Percentiles rank a stretch among this genome's conserved stretches.
phyloP scores from a whole-genome alignment of 192 early-diverging fungal genomes.

The Backusella circina region DNA sequence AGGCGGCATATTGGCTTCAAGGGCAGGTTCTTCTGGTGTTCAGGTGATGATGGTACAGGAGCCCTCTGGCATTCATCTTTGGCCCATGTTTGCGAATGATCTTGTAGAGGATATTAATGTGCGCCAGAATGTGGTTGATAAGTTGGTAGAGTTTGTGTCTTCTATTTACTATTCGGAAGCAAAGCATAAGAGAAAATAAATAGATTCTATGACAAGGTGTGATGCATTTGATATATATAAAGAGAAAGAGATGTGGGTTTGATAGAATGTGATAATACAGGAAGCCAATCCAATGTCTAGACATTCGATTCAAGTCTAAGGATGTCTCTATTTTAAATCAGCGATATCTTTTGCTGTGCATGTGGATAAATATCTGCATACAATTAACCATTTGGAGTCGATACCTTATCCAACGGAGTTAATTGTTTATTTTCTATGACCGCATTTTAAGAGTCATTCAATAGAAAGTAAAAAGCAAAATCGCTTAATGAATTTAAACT shows the following conservation, averaged over 20 bases:
- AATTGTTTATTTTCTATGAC: too few species aligned
- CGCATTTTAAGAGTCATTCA: background rate
- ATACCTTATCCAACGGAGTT: background rate
- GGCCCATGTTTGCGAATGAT: background rate
- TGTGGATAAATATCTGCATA: background rate
- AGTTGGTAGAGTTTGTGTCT: slow-evolving; percentile 7
- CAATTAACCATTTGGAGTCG: background rate
- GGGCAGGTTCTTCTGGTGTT: slow-evolving; percentile 2
- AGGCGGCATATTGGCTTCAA: slow-evolving; percentile 8
- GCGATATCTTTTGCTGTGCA: background rate
- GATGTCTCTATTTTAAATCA: background rate
- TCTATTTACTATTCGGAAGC: background rate
- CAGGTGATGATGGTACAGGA: slow-evolving; percentile 1
- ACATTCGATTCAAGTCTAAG: background rate
- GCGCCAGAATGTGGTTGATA: background rate
- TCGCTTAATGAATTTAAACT: background rate
- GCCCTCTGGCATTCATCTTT: slow-evolving; percentile 9
- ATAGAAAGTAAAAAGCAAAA: background rate
- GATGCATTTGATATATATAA: too few species aligned
- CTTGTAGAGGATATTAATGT: background rate
- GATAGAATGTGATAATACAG: too few species aligned
- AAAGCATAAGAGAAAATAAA: background rate
- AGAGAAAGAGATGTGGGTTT: too few species aligned
- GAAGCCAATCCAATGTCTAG: too few species aligned
- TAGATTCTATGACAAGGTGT: background rate